Evolutionary conservation across 208 protist species (phyloP).

Genomic region (Trypanosoma cruzi): DNA sequence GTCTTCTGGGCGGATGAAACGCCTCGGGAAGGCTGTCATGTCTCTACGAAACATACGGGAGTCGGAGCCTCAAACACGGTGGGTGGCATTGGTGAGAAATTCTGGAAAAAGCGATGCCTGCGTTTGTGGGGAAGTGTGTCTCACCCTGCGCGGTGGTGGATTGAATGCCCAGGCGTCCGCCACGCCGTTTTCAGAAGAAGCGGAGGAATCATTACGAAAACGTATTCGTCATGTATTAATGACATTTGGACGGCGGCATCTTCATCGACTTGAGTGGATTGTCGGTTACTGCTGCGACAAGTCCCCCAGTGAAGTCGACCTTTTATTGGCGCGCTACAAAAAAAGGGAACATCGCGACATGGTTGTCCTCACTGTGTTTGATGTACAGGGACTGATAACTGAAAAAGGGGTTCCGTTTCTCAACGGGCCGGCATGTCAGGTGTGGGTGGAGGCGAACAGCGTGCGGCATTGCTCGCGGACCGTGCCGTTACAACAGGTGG

Average conservation of each 20-base stretch:
- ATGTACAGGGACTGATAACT: conserved; percentile 16
- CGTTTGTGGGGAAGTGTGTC: conserved; percentile 37
- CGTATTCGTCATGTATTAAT: conserved; percentile 17
- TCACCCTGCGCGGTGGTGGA: conserved; percentile 22
- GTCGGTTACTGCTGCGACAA: conserved; percentile 27
- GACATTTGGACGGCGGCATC: conserved; percentile 6
- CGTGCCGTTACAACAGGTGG: conserved; percentile 11
- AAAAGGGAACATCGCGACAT: not conserved
- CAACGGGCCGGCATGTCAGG: conserved; percentile 9
- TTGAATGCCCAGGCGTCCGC: not conserved
- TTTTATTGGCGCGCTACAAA: conserved; percentile 10
- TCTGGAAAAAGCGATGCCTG: conserved; percentile 33
- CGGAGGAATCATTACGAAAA: conserved; percentile 25
- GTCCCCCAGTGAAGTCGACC: conserved; percentile 13
- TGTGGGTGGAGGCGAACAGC: conserved; percentile 6
- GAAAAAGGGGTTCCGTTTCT: conserved; percentile 14
- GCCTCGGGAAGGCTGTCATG: conserved; percentile 38
- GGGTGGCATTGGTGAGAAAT: conserved; percentile 38
- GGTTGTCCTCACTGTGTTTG: conserved; percentile 14
- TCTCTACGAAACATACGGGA: conserved; percentile 27
- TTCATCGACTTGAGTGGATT: conserved; percentile 46
- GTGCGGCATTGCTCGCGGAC: not conserved
- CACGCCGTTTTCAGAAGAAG: not conserved
- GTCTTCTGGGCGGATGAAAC: conserved; percentile 24
- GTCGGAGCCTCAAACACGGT: conserved; percentile 1